Evolutionary conservation across 1,139 yeast species (phyloP).

Genomic region (Pichia norvegensis): DNA sequence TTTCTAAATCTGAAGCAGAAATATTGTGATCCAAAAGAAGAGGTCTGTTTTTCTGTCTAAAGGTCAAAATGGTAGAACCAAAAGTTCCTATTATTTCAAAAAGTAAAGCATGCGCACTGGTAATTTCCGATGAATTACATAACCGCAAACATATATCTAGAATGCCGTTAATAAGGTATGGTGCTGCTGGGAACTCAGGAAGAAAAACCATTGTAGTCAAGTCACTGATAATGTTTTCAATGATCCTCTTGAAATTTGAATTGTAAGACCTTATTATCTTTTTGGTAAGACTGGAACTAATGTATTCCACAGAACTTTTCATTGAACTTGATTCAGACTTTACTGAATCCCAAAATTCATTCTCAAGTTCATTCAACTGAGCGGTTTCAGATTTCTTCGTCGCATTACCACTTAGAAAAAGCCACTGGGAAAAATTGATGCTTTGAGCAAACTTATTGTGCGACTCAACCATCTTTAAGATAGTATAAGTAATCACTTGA

Average conservation of each 20-base stretch:
- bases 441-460: constrained; percentile 27
- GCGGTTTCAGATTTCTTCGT: constrained; percentile 11
- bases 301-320: constrained; percentile 26
- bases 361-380: constrained; percentile 12
- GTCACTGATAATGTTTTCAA: constrained; percentile 53
- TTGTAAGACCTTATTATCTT: constrained; percentile 35
- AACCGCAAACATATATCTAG: constrained; percentile 22
- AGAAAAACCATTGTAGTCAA: constrained; percentile 38
- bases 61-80: constrained; percentile 40
- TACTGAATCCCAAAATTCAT: constrained; percentile 11
- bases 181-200: constrained; percentile 57
- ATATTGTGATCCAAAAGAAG: neutral
- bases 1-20: neutral
- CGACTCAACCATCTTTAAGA: constrained; percentile 41
- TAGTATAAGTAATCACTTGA: constrained; percentile 40
- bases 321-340: constrained; percentile 10
- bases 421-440: constrained; percentile 22
- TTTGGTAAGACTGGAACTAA: constrained; percentile 35
- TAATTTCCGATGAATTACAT: constrained; percentile 22
- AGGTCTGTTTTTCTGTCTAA: constrained; percentile 18
- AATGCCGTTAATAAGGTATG: constrained; percentile 27
- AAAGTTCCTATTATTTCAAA: constrained; percentile 51
- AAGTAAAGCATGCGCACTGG: constrained; percentile 38
- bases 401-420: constrained; percentile 8
- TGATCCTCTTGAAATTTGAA: constrained; percentile 32